Conservation (phyloP, 2,329 filamentous ascomycete genomes). For the Hypomyces perniciosus region DNA sequence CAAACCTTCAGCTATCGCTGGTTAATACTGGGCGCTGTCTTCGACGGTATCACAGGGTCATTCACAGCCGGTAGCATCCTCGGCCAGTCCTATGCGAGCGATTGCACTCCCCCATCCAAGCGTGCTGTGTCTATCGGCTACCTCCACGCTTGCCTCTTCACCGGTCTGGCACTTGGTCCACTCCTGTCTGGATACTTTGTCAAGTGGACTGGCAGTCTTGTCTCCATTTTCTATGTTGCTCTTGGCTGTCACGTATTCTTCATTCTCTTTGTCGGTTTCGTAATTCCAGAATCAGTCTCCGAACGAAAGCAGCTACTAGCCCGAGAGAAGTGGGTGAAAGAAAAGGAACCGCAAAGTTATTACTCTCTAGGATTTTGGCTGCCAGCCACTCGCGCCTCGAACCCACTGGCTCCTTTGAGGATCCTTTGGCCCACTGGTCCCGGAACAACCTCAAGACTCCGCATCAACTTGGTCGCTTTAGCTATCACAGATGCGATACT, state of each 20-base stretch:
- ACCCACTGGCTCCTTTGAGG: slow-evolving; percentile 70
- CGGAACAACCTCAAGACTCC: slow-evolving; percentile 52
- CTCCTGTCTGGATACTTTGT: slow-evolving; percentile 75
- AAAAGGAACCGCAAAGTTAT: slow-evolving; percentile 33
- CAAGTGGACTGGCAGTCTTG: slow-evolving; percentile 63
- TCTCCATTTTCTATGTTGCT: slow-evolving; percentile 81
- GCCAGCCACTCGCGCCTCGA: slow-evolving; percentile 40
- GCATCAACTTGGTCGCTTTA: slow-evolving; percentile 76
- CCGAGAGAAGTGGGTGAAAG: slow-evolving; percentile 56
- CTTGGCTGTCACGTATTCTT: slow-evolving; percentile 68
- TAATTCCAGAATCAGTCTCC: slow-evolving; percentile 81
- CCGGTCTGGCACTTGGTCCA: slow-evolving; percentile 82
- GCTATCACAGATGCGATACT: slow-evolving; percentile 76
- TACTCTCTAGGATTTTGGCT: slow-evolving; percentile 23
- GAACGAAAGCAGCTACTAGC: slow-evolving; percentile 64
- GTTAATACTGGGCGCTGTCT: slow-evolving; percentile 67
- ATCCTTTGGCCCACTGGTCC: slow-evolving; percentile 69
- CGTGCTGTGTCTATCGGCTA: slow-evolving; percentile 82
- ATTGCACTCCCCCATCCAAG: slow-evolving; percentile 75
- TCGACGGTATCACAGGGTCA: slow-evolving; percentile 82
- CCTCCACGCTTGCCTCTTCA: slow-evolving; percentile 83
- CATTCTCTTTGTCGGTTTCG: slow-evolving; percentile 61
- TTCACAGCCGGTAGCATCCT: slow-evolving; percentile 76
- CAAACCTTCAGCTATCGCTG: slow-evolving; percentile 69
- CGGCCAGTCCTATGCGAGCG: slow-evolving; percentile 79